phyloP scores from a whole-genome alignment of 768 basidiomycete genomes.

The Tricholoma sp. region DNA sequence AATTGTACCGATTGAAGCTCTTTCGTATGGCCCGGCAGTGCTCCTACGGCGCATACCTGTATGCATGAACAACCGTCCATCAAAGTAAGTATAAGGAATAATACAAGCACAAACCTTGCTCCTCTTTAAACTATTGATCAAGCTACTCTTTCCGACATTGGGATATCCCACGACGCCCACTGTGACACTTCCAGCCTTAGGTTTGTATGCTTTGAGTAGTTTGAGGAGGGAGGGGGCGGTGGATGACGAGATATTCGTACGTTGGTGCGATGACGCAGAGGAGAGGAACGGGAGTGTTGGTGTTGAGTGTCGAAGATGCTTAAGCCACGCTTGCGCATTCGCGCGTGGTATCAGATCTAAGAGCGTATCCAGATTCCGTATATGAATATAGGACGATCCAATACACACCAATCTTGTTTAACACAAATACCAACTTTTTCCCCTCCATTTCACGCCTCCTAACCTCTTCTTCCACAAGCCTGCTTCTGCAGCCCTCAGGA shows the following conservation, averaged over 20 bases:
- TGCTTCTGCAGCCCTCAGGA: conserved; percentile 89
- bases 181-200: conserved; percentile 65
- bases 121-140: conserved; percentile 90
- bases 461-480: conserved; percentile 93
- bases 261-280: conserved; percentile 66
- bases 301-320: conserved; percentile 85
- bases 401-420: conserved; percentile 92
- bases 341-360: conserved; percentile 84
- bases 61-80: background rate
- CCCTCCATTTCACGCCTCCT: conserved; percentile 78
- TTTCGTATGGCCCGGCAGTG: conserved; percentile 91
- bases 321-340: conserved; percentile 88
- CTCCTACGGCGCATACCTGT: conserved; percentile 89
- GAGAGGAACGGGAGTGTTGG: conserved; percentile 92
- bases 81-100: background rate
- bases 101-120: conserved; percentile 50
- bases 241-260: conserved; percentile 72
- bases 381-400: background rate
- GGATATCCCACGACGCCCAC: conserved; percentile 95
- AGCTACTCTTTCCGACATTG: conserved; percentile 93
- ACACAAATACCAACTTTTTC: conserved; percentile 87
- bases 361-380: background rate
- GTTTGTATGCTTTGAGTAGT: conserved; percentile 80
- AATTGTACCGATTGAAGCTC: conserved; percentile 88
- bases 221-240: conserved; percentile 75